Base-by-base conservation (phyloP, 192 early-diverging fungal species). In the Lobosporangium transversale region DNA sequence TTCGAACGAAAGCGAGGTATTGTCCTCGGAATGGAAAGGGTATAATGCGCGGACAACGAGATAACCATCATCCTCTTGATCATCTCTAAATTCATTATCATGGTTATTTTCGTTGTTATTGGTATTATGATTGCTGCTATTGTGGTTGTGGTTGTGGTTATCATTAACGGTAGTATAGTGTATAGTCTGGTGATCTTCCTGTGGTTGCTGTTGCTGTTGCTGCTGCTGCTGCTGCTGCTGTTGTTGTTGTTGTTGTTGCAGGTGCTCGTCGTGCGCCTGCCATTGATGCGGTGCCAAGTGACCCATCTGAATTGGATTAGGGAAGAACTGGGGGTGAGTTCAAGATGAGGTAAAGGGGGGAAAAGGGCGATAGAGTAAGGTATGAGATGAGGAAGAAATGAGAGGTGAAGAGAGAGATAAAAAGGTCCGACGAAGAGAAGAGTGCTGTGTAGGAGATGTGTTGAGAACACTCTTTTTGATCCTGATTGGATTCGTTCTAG, bases 11-110 rank as follows among this genome's bases (percentile, higher is more conserved):
- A 99, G 87, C 29, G 89, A 89, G 35, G 92, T 88, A 32, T 82
- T 76, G 53, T 95, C 94, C 27, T 86, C 82, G 53, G 92, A 92
- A 51, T 83, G 69, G 83, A 96, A 99, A 57, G 93, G 89, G 71
- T 94, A 97, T 50, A 95, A 80, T 11, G 95, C 96, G 64, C 63
- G 50, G 45, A 75, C 70, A 24, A 75, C 62, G 51, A 75, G 30
- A 27, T 55, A 61, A 10, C 55, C 42, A 10, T 66, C 70, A 5
- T 32, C 31, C 15, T 60, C 57, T 45, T 31, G 35, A 23, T 36
- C 10, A 30, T 27, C 20, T 58, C 32, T 36, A 7, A 15, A 3
- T 4, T 47, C 10, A 3, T 58, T 3, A 37, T 36, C n/a, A 37
- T 55, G 8, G n/a, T 36, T 55, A 9, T 57, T 42, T 23, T 26